Base-by-base conservation (phyloP, 495 filamentous ascomycete genomes). In the Sabuloglossum arenarium region DNA sequence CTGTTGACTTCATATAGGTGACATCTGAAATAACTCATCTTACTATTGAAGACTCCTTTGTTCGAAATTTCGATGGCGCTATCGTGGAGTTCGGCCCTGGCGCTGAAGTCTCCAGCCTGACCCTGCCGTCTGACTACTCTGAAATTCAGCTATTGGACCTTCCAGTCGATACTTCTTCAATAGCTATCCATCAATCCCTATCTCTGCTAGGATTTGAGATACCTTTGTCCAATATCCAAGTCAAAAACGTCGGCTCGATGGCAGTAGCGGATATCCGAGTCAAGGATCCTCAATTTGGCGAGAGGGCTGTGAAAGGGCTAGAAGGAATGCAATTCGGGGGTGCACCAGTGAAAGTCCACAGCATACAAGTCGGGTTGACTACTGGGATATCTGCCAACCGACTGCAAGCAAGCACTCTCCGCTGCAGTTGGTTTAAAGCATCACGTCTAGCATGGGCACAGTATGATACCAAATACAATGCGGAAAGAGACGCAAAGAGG, bases 381-480 rank as follows among this genome's bases (percentile, higher is more conserved):
- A 29, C 19, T 1, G 58, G 32, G 11, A 39, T 42, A 9, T 61
- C 46, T 19, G 37, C 25, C 0, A 58, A 47, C 32, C 24, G 11
- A 16, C 19, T 61, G 3, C 59, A 58, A 29, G 30, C 31, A 11
- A 53, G 28, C 12, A 43, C 43, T 6, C n/a, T 61, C 27, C 53
- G 29, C n/a, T 57, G 59, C 37, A 50, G 30, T 21, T 61, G 54
- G 60, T 58, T 25, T 23, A 60, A 61, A n/a, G 30, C 60, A 25
- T 61, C 60, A 0, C 53, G 59, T 8, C 14, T 46, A 9, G 54
- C 60, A 6, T 49, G 43, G 53, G 32, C 56, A 23, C 24, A 34
- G 8, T 61, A 50, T 53, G 27, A 30, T 12, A 53, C 12, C 16
- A 54, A 16, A 19, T 6, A n/a, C 21, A n/a, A 46, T 23, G 54